These are phyloP conservation scores for Diphasiastrum complanatum DNA, from an alignment of 83 land plant genomes.

Conservation along the genomic window DNA sequence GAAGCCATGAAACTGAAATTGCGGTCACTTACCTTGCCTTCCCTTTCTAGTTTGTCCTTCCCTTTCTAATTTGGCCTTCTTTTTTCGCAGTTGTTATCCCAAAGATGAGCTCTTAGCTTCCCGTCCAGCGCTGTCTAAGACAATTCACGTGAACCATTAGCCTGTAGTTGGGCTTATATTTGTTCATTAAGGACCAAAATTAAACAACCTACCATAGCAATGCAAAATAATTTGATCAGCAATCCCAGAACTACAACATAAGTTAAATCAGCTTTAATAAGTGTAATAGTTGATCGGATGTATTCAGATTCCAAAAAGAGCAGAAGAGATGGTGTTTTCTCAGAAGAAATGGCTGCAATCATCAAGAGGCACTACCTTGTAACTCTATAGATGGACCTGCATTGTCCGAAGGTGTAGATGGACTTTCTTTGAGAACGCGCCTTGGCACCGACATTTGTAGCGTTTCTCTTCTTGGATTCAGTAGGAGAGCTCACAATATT, in stretches of 20 bases:
- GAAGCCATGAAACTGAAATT: neutral
- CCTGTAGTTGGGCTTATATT: conserved; percentile 7
- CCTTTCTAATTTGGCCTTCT: no score
- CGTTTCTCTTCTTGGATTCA: conserved; percentile 49
- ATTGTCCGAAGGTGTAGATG: conserved; percentile 75
- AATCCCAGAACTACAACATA: no score
- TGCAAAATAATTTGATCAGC: no score
- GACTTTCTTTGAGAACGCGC: conserved; percentile 73
- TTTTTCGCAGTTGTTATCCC: conserved; percentile 98
- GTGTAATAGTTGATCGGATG: neutral
- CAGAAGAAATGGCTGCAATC: neutral
- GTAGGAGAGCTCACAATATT: conserved; percentile 34
- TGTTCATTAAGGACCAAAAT: no score
- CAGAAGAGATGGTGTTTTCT: neutral
- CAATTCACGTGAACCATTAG: neutral
- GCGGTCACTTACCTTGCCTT: conserved; percentile 65
- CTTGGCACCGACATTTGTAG: conserved; percentile 43
- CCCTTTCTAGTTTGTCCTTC: conserved; percentile 98
- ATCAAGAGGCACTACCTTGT: no score
- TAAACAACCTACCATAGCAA: no score
- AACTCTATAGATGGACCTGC: conserved; percentile 77
- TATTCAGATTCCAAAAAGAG: neutral
- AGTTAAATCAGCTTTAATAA: no score
- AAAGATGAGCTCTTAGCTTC: conserved; percentile 85
- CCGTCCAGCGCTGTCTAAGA: conserved; percentile 95